Evolutionary conservation across 2,329 filamentous ascomycete genomes (phyloP), one percentile per base, ranked within the genome.

Genomic region (Colletotrichum trifolii): DNA sequence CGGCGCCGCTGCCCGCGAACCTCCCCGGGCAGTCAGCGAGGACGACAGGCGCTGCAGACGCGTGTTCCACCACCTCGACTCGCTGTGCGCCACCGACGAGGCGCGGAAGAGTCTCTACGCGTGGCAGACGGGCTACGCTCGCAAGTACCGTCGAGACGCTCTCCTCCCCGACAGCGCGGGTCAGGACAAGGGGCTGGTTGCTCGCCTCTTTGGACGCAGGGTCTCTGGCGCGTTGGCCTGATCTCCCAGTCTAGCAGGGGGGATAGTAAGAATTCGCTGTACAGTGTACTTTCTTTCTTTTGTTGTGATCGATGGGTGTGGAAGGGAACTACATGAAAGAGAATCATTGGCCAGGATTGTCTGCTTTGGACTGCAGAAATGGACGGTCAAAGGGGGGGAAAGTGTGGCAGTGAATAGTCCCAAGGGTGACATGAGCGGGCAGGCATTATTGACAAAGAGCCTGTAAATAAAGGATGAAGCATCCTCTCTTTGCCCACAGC

Each of bases 41-140:
- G 66, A 68, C 17, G 63, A 67, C 35, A 63, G 54, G 39, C 53
- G 66, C 38, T 58, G 57, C 36, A 36, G 54, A 38, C 64, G 64
- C 36, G 77, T 85, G 0, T 85, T 88, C 56, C 52, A 69, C 2
- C 75, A 82, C 38, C 78, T 88, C 0, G 79, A 83, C 45, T 71
- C 74, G 0, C 72, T 82, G 12, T 88, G 86, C 64, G 70, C 72
- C 8, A 87, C 82, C 0, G 70, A 70, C 2, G 82, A 83, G 53
- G 85, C 86, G 1, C 78, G 75, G n/a, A 70, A 74, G 6, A 83
- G 85, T 38, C 73, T 88, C 2, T 76, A 75, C 36, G 69, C 73
- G 4, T 88, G 84, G 80, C 84, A 85, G 71, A 76, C 82, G 64
- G 67, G 66, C 3, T 87, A 83, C 69, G 84, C 85, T 35, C 77